Base-by-base conservation (phyloP, 495 filamentous ascomycete genomes). In the Penicillium riverlandense region DNA sequence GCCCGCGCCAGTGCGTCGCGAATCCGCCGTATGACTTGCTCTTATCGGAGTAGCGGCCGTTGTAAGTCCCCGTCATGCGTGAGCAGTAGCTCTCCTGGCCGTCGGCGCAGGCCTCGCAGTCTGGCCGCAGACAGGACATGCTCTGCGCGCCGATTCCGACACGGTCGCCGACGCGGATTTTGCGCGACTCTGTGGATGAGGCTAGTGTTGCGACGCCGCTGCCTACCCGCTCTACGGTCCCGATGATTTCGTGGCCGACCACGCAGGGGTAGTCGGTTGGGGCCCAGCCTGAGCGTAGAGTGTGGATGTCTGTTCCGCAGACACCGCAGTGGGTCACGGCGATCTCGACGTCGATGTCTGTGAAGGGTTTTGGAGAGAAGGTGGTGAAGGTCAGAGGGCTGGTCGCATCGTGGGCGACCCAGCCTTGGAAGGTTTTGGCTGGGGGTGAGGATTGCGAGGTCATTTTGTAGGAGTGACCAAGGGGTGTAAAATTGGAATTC, bases 191-290 rank as follows among this genome's bases (percentile, higher is more conserved):
- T 29, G 79, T 70, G 30, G 63, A 71, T 11, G 51, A 56, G 31
- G 41, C 14, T 11, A 61, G 51, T n/a, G 40, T 53, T 7, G 58
- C 36, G 1, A 67, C 62, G 10, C 14, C 49, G 11, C 47, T 29
- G 22, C 88, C 90, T 15, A 91, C 72, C 27, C 80, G 79, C 27
- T 86, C 78, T 2, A 81, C 84, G 30, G 66, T 79, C 22, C 90
- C 90, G 50, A 91, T 78, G 37, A 96, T 90, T 56, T 96, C 90
- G 65, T 92, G 88, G 38, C 87, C 88, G 13, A 87, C 85, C 47
- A 80, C 77, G 61, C 75, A 80, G 28, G 86, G 86, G 61, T 90
- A 90, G 31, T 74, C 58, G 7, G 83, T 77, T 39, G 74, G 74
- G 0, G 73, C 76, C 84, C 88, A 92, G 50, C 87, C 87, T 30